These are phyloP conservation scores for Phytopythium delawarense DNA, from an alignment of 352 stramenopile species.

Conservation along the genomic window DNA sequence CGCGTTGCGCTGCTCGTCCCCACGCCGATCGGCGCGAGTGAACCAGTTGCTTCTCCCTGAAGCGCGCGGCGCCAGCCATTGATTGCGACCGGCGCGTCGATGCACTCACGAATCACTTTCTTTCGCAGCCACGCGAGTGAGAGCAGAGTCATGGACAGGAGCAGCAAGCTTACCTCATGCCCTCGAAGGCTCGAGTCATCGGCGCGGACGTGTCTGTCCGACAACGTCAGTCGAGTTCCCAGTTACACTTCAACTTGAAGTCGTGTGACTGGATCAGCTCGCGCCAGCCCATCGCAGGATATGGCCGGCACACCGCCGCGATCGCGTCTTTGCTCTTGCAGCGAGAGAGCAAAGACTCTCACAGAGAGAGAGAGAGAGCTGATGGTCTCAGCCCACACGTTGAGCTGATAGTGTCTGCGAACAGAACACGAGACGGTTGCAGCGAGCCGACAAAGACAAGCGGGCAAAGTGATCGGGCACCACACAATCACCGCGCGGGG, in stretches of 20 bases:
- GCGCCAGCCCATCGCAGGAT: background rate
- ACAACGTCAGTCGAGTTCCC: background rate
- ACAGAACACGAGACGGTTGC: too few species aligned
- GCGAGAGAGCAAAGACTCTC: too few species aligned
- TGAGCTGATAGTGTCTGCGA: too few species aligned
- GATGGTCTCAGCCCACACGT: too few species aligned
- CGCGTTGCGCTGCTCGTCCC: background rate
- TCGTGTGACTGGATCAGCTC: background rate
- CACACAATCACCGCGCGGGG: too few species aligned
- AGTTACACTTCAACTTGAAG: constrained; percentile 9
- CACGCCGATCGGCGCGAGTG: background rate
- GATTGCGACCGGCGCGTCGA: too few species aligned
- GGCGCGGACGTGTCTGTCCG: background rate
- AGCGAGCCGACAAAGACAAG: too few species aligned
- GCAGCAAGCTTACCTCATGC: background rate
- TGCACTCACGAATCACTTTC: background rate
- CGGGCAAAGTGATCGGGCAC: too few species aligned
- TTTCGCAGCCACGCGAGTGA: background rate
- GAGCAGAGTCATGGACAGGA: background rate
- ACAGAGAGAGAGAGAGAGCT: too few species aligned
- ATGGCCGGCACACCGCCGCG: background rate
- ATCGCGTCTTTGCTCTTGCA: background rate
- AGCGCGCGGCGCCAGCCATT: background rate
- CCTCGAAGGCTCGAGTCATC: background rate
- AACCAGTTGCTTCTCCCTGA: background rate